Base-by-base conservation (phyloP, 2,329 filamentous ascomycete species). In the Rutstroemia sp. region DNA sequence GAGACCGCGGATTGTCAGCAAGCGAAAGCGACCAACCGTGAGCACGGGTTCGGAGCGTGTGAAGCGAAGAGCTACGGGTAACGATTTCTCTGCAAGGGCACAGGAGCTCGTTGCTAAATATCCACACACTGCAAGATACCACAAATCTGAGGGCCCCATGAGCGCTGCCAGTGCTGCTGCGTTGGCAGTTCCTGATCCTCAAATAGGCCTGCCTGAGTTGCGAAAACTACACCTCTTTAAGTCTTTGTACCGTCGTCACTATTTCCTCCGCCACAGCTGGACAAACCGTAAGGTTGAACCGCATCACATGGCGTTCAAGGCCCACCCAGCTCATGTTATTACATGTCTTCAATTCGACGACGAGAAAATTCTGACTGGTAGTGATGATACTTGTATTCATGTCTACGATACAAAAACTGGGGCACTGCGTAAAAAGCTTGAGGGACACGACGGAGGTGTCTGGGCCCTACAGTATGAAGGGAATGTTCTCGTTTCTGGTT, bases 351-450 rank as follows among this genome's bases (percentile, higher is more conserved):
- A 99, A 70, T 99, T 99, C 66, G 94, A 99, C 68, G 89, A 92
- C 49, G 92, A 99, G 76, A 97, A 97, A 73, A 96, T 99, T 63
- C 81, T 99, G 63, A 99, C 94, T 1, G 94, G 94, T 25, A 97
- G 92, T 68, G 94, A 99, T 69, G 94, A 99, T 69, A 96, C 92
- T 4, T 86, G 96, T 60, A 99, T 99, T 66, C 92, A 99, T 66
- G 91, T 99, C 34, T 99, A 97, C 71, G 92, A 97, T 68, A 97
- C 94, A 12, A 95, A 94, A 73, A 96, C 92, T 0, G 94, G 94
- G 57, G 87, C 87, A 61, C 74, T 96, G 38, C 83, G 88, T 48
- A 89, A 84, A 67, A 89, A 87, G 61, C 82, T 99, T 2, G 87
- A 92, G 66, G 94, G 94, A 2, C 94, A 99, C 64, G 94, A 99